These are phyloP conservation scores for Elsinoe australis DNA, from an alignment of 2,329 filamentous ascomycete genomes.

Conservation along the genomic window DNA sequence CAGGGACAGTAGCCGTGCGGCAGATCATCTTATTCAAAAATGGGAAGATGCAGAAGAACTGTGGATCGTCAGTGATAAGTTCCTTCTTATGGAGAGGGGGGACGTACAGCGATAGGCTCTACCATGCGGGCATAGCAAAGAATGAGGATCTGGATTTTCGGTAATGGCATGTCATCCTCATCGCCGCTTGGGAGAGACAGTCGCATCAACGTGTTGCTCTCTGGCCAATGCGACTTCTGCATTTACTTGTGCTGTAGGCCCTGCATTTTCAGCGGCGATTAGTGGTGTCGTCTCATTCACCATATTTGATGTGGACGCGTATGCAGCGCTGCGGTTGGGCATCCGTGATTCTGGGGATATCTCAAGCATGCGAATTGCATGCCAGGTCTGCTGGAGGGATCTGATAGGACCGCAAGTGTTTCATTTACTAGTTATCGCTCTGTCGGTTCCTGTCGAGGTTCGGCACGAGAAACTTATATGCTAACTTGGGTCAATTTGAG, in stretches of 20 bases:
- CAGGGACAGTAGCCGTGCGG: slow-evolving; percentile 53
- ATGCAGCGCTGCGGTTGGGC: too few relatives aligned
- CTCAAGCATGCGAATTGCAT: too few relatives aligned
- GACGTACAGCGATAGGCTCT: slow-evolving; percentile 60
- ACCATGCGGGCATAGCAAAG: slow-evolving; percentile 66
- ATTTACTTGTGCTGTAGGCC: not conserved
- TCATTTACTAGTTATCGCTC: too few relatives aligned
- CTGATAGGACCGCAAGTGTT: too few relatives aligned
- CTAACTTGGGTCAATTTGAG: too few relatives aligned
- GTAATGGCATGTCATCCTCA: slow-evolving; percentile 44
- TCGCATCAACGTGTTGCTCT: not conserved
- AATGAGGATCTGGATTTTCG: slow-evolving; percentile 58
- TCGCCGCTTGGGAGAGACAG: slow-evolving; percentile 18
- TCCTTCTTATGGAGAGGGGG: not conserved
- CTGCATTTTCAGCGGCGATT: slow-evolving; percentile 12
- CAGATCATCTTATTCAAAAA: slow-evolving; percentile 73
- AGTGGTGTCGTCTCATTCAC: slow-evolving; percentile 13
- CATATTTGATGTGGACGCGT: not conserved
- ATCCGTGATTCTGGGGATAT: too few relatives aligned
- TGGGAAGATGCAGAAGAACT: slow-evolving; percentile 72
- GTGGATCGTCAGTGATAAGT: not conserved
- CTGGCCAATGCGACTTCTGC: slow-evolving; percentile 6
- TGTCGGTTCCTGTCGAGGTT: too few relatives aligned
- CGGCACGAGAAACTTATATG: too few relatives aligned
- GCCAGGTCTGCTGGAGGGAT: too few relatives aligned